Percentiles rank a stretch among this genome's conserved stretches.
phyloP scores from a whole-genome alignment of 1,284 basidiomycete genomes.

The Hymenochaete sp. region DNA sequence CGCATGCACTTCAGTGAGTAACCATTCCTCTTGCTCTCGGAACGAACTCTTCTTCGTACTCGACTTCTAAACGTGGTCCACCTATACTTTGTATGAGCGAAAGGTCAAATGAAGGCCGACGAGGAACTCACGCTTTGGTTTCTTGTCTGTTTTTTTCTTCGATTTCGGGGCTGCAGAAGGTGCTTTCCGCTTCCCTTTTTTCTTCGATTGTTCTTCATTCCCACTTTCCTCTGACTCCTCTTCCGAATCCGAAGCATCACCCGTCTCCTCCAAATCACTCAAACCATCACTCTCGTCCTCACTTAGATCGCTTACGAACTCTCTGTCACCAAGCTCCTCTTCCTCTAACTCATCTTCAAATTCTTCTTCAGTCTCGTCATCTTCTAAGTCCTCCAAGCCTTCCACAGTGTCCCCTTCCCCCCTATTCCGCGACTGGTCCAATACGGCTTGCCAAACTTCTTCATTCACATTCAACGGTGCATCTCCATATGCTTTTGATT shows the following conservation, averaged over 20 bases:
- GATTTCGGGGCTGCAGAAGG: conserved; percentile 31
- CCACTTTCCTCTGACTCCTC: conserved; percentile 18
- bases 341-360: conserved; percentile 66
- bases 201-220: conserved; percentile 21
- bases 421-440: conserved; percentile 61
- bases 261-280: conserved; percentile 66
- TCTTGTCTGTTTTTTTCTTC: conserved; percentile 48
- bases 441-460: conserved; percentile 86
- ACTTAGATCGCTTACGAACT: conserved; percentile 83
- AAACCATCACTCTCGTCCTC: conserved; percentile 52
- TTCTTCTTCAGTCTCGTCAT: conserved; percentile 48
- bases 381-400: conserved; percentile 43
- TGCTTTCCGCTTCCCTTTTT: conserved; percentile 65
- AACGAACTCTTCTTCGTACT: conserved; percentile 77
- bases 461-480: conserved; percentile 98
- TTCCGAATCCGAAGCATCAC: conserved; percentile 24
- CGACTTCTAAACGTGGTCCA: conserved; percentile 83
- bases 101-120: conserved; percentile 17
- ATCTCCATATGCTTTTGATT: conserved; percentile 96
- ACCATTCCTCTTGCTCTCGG: conserved; percentile 14
- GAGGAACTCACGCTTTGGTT: conserved; percentile 43
- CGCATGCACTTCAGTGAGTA: conserved; percentile 9
- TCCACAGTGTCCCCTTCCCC: conserved; percentile 39
- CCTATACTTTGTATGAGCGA: conserved; percentile 30
- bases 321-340: conserved; percentile 65